Base-by-base conservation (phyloP, 768 basidiomycete genomes). In the Tylopilus subfusipes region DNA sequence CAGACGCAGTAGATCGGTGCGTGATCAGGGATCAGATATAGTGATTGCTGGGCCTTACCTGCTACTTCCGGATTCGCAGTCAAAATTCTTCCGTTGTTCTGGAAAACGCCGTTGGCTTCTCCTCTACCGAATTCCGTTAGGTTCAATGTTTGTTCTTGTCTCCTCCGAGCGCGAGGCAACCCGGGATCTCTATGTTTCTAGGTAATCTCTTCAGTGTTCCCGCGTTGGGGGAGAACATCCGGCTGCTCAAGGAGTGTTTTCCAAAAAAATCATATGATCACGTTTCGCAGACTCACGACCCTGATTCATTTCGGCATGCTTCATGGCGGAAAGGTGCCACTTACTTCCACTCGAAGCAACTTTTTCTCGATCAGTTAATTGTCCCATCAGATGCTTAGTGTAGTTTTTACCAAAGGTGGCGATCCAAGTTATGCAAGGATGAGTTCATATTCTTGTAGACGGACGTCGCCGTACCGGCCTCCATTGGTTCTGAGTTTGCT, bases 261-360 rank as follows among this genome's bases (percentile, higher is more conserved):
- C 56, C 43, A 42, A 52, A 53, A 48, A 43, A 31, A n/a, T 10
- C 22, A 36, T 29, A 48, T 42, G 48, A 38, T 25, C 47, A 42
- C 8, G 48, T 54, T 54, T 45, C 54, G 21, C 54, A 54, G 33
- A 42, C 42, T 9, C 19, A n/a, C 55, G 59, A 46, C 64, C 67
- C 66, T 69, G 65, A 54, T 62, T 69, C 67, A 67, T 67, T 67
- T 68, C 66, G 66, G 66, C 56, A 53, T 54, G 7, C 50, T 53
- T 56, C 21, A 51, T 48, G 7, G 58, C 61, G 61, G 64, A 53
- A 47, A 44, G 36, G 52, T 42, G 47, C 50, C 54, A 10, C 31
- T 12, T 2, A 25, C 36, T 53, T 57, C 52, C 27, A 42, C 57
- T 56, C 57, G 45, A 68, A 51, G 57, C 42, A 49, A 39, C 6